Evolutionary conservation across 495 filamentous ascomycete species (phyloP).

Genomic region (Geopyxis carbonaria): DNA sequence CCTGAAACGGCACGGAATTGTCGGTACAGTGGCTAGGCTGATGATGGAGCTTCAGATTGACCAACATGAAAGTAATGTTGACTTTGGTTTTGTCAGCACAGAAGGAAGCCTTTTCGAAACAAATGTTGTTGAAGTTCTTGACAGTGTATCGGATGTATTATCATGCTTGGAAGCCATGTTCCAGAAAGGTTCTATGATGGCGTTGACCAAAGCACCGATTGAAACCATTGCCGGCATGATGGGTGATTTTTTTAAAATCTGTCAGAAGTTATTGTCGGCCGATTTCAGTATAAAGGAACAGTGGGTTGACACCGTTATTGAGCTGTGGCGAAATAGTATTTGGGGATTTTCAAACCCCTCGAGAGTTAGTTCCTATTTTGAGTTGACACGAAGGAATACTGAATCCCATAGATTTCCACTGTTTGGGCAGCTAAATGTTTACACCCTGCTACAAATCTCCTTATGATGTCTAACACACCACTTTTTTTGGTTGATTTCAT

Average conservation of each 20-base stretch:
- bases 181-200: not conserved
- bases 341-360: constrained; percentile 21
- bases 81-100: no score
- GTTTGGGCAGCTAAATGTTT: constrained; percentile 9
- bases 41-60: constrained; percentile 2
- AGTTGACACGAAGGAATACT: not conserved
- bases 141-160: constrained; percentile 1
- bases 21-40: constrained; percentile 15
- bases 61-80: not conserved
- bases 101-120: not conserved
- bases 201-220: not conserved
- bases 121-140: not conserved
- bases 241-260: constrained; percentile 18
- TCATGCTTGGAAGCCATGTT: not conserved
- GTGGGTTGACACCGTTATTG: constrained; percentile 11
- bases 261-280: constrained; percentile 4
- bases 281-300: constrained; percentile 3
- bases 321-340: constrained; percentile 19
- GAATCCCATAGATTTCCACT: constrained; percentile 5
- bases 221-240: constrained; percentile 2
- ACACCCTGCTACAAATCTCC: not conserved
- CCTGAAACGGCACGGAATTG: constrained; percentile 19
- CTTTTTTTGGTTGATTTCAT: not conserved
- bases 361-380: constrained; percentile 13
- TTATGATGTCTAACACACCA: not conserved